These are phyloP conservation scores for Lenwebbia sp. DNA, from an alignment of 345 rosid species.

Conservation along the genomic window DNA sequence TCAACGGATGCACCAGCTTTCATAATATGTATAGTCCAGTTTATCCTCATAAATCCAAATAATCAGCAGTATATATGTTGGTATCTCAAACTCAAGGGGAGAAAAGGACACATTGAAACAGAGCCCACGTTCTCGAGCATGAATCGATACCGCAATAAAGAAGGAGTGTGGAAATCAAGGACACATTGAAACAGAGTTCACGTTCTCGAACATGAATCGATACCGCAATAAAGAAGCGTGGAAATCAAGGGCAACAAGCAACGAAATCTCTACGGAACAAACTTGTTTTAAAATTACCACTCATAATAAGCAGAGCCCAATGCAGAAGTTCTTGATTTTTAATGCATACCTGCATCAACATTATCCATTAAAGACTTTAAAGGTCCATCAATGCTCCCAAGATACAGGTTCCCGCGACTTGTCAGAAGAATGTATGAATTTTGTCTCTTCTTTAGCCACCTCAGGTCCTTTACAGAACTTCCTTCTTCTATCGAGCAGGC, in stretches of 20 bases:
- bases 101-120: background rate
- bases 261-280: background rate
- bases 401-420: constrained; percentile 40
- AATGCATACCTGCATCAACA: constrained; percentile 72
- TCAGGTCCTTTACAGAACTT: constrained; percentile 54
- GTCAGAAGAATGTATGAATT: constrained; percentile 60
- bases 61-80: background rate
- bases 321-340: background rate
- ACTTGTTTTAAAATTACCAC: background rate
- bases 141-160: background rate
- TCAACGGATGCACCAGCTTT: background rate
- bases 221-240: too few relatives aligned
- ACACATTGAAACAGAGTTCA: too few relatives aligned
- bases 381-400: constrained; percentile 36
- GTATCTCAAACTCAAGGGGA: background rate
- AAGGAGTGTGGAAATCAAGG: background rate
- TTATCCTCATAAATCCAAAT: background rate
- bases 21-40: background rate
- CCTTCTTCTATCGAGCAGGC: constrained; percentile 39
- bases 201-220: too few relatives aligned
- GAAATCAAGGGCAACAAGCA: background rate
- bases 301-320: background rate
- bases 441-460: constrained; percentile 51
- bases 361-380: constrained; percentile 44
- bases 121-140: background rate